Conservation (phyloP, 1,284 basidiomycete genomes). For the Ustilago lituana region DNA sequence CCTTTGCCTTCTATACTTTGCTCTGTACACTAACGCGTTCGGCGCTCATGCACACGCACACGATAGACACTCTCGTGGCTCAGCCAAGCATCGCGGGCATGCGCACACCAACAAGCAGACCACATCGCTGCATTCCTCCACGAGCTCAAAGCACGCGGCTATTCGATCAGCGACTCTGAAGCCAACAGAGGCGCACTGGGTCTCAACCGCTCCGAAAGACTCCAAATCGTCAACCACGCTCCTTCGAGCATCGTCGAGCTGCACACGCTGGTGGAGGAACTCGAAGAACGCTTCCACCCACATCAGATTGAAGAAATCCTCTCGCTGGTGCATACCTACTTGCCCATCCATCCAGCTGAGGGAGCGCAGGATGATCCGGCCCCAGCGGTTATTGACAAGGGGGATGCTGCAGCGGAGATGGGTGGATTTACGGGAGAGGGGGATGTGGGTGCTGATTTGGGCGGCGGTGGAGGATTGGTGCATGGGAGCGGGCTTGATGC, state of each 20-base stretch:
- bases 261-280: slow-evolving; percentile 89
- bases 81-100: slow-evolving; percentile 77
- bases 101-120: slow-evolving; percentile 74
- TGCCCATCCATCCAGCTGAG: slow-evolving; percentile 36
- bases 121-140: slow-evolving; percentile 77
- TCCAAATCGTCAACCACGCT: slow-evolving; percentile 88
- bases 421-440: slow-evolving; percentile 35
- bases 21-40: too few relatives aligned
- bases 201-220: slow-evolving; percentile 87
- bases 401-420: slow-evolving; percentile 14
- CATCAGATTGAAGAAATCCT: slow-evolving; percentile 78
- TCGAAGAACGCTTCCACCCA: slow-evolving; percentile 78
- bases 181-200: slow-evolving; percentile 69
- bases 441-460: slow-evolving; percentile 39
- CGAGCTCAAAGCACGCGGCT: slow-evolving; percentile 69
- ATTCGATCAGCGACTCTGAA: slow-evolving; percentile 41
- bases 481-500: slow-evolving; percentile 41
- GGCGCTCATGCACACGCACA: too few relatives aligned
- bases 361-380: slow-evolving; percentile 25
- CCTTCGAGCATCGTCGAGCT: slow-evolving; percentile 84
- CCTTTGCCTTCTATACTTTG: too few relatives aligned
- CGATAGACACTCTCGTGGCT: slow-evolving; percentile 82
- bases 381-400: not conserved
- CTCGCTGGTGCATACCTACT: slow-evolving; percentile 71
- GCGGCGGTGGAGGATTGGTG: slow-evolving; percentile 44